Evolutionary conservation across 257 asterid genomes (phyloP).

Genomic region (Scutellaria minor): DNA sequence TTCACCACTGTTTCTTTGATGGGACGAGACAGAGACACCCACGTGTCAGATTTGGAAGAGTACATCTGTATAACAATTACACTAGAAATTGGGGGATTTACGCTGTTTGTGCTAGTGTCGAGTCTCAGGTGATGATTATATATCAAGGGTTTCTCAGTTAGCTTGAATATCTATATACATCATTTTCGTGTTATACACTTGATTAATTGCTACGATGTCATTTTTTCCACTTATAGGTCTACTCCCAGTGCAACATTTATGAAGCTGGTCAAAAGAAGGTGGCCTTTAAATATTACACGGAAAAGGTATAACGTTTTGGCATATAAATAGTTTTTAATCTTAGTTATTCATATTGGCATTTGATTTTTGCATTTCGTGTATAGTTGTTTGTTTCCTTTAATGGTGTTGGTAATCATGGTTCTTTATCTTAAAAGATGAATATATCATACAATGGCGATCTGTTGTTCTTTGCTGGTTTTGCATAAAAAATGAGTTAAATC

Average conservation of each 20-base stretch:
- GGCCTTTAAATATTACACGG: slow-evolving; percentile 81
- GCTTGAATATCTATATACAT: not conserved
- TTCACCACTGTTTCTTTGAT: slow-evolving; percentile 95
- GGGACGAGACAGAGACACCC: slow-evolving; percentile 92
- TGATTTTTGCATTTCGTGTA: slow-evolving; percentile 21
- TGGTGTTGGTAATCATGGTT: not conserved
- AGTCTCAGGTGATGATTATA: slow-evolving; percentile 68
- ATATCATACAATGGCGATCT: slow-evolving; percentile 1
- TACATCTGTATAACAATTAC: slow-evolving; percentile 86
- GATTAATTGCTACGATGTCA: slow-evolving; percentile 16
- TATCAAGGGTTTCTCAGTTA: not conserved
- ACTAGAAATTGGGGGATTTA: slow-evolving; percentile 89
- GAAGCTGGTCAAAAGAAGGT: slow-evolving; percentile 87
- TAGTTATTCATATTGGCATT: not conserved
- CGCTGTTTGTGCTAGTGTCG: slow-evolving; percentile 96
- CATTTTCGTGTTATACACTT: not conserved
- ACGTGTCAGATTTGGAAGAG: slow-evolving; percentile 90
- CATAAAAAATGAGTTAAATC: not conserved
- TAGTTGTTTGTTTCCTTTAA: not conserved
- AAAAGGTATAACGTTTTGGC: slow-evolving; percentile 61
- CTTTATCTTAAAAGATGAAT: not conserved
- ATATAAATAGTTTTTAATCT: not conserved
- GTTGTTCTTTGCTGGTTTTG: not conserved
- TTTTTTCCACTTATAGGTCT: slow-evolving; percentile 49
- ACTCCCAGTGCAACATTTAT: slow-evolving; percentile 86